phyloP scores from a whole-genome alignment of 2,329 filamentous ascomycete genomes.

The Rhynchosporium agropyri region DNA sequence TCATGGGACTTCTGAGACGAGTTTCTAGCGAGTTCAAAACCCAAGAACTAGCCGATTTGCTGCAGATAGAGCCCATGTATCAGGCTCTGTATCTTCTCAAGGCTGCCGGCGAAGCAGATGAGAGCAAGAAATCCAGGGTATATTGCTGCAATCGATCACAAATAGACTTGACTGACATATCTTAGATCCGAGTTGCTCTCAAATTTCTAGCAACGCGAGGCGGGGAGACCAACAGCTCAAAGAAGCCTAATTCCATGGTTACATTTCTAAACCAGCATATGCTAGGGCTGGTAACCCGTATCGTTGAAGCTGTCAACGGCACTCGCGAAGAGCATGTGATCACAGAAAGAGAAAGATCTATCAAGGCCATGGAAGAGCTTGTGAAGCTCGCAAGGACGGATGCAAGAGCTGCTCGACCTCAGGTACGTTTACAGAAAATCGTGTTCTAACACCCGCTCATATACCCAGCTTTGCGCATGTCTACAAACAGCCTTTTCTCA shows the following conservation, averaged over 20 bases:
- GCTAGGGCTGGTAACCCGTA: slow-evolving; percentile 80
- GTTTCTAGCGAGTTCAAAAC: slow-evolving; percentile 72
- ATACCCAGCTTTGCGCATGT: slow-evolving; percentile 79
- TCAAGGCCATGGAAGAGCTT: slow-evolving; percentile 87
- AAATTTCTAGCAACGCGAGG: slow-evolving; percentile 47
- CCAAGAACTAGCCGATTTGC: slow-evolving; percentile 66
- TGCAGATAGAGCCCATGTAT: slow-evolving; percentile 73
- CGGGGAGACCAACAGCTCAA: slow-evolving; percentile 34
- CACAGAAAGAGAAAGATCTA: slow-evolving; percentile 73
- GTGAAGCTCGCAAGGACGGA: slow-evolving; percentile 73
- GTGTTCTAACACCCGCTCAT: background rate
- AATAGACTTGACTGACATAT: slow-evolving; percentile 20
- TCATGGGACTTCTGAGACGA: slow-evolving; percentile 68
- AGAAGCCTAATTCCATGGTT: slow-evolving; percentile 62
- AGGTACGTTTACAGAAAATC: slow-evolving; percentile 62
- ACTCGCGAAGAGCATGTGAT: slow-evolving; percentile 56
- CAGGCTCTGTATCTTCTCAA: slow-evolving; percentile 84
- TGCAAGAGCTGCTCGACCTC: slow-evolving; percentile 79
- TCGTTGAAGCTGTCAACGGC: slow-evolving; percentile 80
- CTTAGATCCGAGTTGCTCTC: slow-evolving; percentile 40
- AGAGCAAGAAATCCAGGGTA: slow-evolving; percentile 59
- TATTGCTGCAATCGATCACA: slow-evolving; percentile 37
- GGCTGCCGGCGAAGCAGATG: slow-evolving; percentile 69
- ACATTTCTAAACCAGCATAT: slow-evolving; percentile 82
- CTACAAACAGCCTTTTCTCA: slow-evolving; percentile 81